These are phyloP conservation scores for Multifurca ochricompacta DNA, from an alignment of 768 basidiomycete species.

Conservation along the genomic window DNA sequence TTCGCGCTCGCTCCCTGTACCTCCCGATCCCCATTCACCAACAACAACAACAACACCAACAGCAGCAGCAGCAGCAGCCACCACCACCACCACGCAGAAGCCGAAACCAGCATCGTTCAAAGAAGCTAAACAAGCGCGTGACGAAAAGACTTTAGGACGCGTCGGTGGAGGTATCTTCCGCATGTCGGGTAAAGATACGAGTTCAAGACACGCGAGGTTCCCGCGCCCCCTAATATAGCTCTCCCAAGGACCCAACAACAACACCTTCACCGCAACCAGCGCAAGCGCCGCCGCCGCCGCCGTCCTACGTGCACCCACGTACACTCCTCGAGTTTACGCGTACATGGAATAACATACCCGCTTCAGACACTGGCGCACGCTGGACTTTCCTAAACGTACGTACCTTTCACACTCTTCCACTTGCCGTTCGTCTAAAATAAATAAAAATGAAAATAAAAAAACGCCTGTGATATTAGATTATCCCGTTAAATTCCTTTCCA, in stretches of 20 bases:
- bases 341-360: constrained; percentile 41
- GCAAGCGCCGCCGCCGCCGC: constrained; percentile 30
- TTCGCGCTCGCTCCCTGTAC: constrained; percentile 13
- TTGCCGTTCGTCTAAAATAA: no score
- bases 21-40: no score
- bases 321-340: constrained; percentile 54
- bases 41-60: not conserved
- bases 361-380: constrained; percentile 33
- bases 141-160: constrained; percentile 31
- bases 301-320: no score
- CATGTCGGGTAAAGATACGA: constrained; percentile 48
- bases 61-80: constrained; percentile 15
- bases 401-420: constrained; percentile 8
- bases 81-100: constrained; percentile 10
- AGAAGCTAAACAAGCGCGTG: constrained; percentile 52
- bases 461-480: constrained; percentile 33
- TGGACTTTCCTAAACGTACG: constrained; percentile 57
- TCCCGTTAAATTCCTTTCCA: constrained; percentile 50
- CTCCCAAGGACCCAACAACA: not conserved
- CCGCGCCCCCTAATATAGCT: not conserved
- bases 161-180: constrained; percentile 72
- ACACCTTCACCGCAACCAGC: constrained; percentile 21
- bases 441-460: not conserved
- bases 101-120: constrained; percentile 37
- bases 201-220: constrained; percentile 33